phyloP scores from a whole-genome alignment of 2,329 filamentous ascomycete species.

The Byssoonygena ceratinophila region DNA sequence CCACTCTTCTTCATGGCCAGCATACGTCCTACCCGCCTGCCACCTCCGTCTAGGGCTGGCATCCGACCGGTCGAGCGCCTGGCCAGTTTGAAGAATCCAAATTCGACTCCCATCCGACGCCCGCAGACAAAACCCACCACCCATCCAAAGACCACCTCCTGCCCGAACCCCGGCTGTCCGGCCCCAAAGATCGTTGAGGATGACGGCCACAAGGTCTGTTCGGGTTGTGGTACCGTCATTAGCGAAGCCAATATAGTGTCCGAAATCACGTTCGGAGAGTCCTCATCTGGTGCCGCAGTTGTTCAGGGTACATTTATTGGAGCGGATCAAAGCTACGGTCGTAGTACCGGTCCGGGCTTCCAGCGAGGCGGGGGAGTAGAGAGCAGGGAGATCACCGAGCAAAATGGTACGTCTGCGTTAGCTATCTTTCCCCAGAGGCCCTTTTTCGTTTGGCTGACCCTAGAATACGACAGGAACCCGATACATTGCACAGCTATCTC shows the following conservation, averaged over 20 bases:
- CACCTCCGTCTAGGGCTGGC: conserved; percentile 23
- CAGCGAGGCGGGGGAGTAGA: conserved; percentile 41
- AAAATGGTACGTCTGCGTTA: conserved; percentile 26
- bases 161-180: conserved; percentile 38
- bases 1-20: conserved; percentile 10
- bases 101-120: conserved; percentile 30
- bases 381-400: conserved; percentile 40
- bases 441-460: background rate
- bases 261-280: conserved; percentile 86
- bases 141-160: conserved; percentile 32
- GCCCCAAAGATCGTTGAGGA: conserved; percentile 38
- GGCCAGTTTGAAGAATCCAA: conserved; percentile 32
- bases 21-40: conserved; percentile 16
- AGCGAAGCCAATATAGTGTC: conserved; percentile 82
- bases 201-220: conserved; percentile 52
- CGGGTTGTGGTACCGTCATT: conserved; percentile 72
- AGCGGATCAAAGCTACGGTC: conserved; percentile 71
- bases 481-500: conserved; percentile 35
- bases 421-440: too few species aligned
- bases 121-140: conserved; percentile 21
- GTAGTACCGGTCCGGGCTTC: conserved; percentile 44
- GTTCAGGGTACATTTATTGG: conserved; percentile 84
- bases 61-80: conserved; percentile 30
- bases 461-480: conserved; percentile 27
- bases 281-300: conserved; percentile 69